phyloP scores from a whole-genome alignment of 2,329 filamentous ascomycete species.

The Calonectria leucothoes region DNA sequence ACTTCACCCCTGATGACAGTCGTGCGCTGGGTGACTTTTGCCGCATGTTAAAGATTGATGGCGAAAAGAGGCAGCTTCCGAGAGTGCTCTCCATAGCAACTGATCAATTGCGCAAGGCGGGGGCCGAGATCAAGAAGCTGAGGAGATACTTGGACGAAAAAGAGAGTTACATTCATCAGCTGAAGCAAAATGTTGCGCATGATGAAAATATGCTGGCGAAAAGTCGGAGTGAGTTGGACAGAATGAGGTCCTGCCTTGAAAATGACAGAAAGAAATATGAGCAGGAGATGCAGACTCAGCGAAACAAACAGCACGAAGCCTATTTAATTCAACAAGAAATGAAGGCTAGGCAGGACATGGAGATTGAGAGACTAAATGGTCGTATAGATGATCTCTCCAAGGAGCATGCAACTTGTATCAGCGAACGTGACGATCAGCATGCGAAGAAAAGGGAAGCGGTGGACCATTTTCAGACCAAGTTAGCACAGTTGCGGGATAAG shows the following conservation, averaged over 20 bases:
- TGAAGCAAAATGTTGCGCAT: background rate
- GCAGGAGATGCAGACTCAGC: background rate
- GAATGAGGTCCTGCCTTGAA: background rate
- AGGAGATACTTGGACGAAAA: background rate
- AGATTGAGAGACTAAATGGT: background rate
- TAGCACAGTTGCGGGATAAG: background rate
- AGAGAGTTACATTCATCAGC: background rate
- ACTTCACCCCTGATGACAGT: background rate
- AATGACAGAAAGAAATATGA: background rate
- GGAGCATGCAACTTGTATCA: background rate
- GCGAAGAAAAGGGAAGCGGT: no score
- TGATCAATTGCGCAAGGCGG: background rate
- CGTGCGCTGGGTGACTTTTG: background rate
- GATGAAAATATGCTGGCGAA: background rate
- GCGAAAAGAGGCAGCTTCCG: background rate
- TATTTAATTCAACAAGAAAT: background rate
- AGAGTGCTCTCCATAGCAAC: background rate
- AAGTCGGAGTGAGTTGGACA: background rate
- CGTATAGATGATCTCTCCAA: background rate
- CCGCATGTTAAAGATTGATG: background rate
- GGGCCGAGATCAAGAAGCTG: background rate
- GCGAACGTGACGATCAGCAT: background rate
- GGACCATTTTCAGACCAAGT: no score
- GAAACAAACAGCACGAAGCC: no score
- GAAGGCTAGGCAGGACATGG: background rate